Conservation (phyloP, 2,329 filamentous ascomycete species). For the Colletotrichum sp. region DNA sequence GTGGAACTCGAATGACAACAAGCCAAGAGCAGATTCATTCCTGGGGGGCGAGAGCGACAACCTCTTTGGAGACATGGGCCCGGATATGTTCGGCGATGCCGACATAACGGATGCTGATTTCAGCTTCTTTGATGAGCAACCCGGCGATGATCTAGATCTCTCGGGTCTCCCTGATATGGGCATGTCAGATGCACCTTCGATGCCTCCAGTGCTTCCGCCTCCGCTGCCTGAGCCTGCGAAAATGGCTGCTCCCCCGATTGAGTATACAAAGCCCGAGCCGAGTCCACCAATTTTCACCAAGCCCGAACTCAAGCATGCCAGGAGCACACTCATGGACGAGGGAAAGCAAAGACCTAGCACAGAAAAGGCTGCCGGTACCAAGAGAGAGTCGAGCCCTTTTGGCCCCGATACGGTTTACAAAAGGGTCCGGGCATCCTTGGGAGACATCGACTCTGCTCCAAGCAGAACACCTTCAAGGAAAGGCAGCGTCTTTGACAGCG, state of each 20-base stretch:
- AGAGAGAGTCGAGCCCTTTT: constrained; percentile 62
- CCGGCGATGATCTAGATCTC: constrained; percentile 44
- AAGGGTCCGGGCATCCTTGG: constrained; percentile 55
- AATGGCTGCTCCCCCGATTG: constrained; percentile 12
- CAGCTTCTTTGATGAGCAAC: constrained; percentile 77
- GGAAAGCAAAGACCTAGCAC: constrained; percentile 30
- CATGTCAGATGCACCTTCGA: constrained; percentile 1
- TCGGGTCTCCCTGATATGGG: constrained; percentile 34
- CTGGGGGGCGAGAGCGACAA: constrained; percentile 57
- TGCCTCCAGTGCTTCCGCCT: background rate
- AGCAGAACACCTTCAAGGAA: constrained; percentile 34
- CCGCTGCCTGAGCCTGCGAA: constrained; percentile 21
- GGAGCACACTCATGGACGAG: constrained; percentile 56
- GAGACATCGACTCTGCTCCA: constrained; percentile 23
- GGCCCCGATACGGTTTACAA: constrained; percentile 64
- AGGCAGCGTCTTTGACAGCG: constrained; percentile 57
- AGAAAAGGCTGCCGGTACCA: constrained; percentile 32
- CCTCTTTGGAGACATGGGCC: constrained; percentile 72
- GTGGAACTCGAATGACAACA: constrained; percentile 48
- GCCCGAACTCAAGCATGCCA: constrained; percentile 62
- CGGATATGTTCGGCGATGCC: constrained; percentile 74
- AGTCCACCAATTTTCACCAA: constrained; percentile 54
- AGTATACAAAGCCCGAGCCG: constrained; percentile 9
- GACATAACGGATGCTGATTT: constrained; percentile 85
- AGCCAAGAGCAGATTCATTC: constrained; percentile 47